Evolutionary conservation across 345 rosid genomes (phyloP).

Genomic region (Clausena lansium): DNA sequence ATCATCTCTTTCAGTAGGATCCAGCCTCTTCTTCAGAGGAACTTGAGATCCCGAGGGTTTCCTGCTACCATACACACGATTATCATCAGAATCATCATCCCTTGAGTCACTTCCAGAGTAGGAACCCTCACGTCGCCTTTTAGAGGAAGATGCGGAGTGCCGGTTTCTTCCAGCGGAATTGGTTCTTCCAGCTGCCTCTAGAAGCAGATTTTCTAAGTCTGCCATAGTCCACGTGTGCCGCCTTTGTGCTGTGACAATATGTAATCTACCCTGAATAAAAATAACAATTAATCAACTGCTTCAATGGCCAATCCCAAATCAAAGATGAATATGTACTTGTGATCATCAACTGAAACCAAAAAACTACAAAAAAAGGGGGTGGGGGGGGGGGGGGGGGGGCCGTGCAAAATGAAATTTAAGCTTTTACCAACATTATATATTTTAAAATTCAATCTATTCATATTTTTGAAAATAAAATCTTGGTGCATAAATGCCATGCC

Average conservation of each 20-base stretch:
- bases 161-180: constrained; percentile 54
- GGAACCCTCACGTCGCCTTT: constrained; percentile 74
- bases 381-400: too few relatives aligned
- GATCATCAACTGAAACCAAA: neutral
- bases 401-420: neutral
- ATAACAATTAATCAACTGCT: neutral
- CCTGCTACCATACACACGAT: constrained; percentile 60
- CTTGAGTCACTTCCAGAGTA: constrained; percentile 92
- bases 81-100: constrained; percentile 83
- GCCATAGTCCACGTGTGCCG: constrained; percentile 38
- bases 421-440: neutral
- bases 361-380: neutral
- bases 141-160: constrained; percentile 52
- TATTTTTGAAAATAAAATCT: neutral
- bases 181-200: constrained; percentile 98
- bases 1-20: constrained; percentile 75
- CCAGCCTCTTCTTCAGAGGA: constrained; percentile 88
- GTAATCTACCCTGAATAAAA: constrained; percentile 7
- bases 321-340: neutral
- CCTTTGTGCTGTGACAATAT: neutral
- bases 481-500: neutral
- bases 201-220: constrained; percentile 87
- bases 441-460: neutral
- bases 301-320: neutral
- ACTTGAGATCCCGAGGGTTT: constrained; percentile 95